Base-by-base conservation (phyloP, 768 basidiomycete species). In the Mycena rebaudengoi region DNA sequence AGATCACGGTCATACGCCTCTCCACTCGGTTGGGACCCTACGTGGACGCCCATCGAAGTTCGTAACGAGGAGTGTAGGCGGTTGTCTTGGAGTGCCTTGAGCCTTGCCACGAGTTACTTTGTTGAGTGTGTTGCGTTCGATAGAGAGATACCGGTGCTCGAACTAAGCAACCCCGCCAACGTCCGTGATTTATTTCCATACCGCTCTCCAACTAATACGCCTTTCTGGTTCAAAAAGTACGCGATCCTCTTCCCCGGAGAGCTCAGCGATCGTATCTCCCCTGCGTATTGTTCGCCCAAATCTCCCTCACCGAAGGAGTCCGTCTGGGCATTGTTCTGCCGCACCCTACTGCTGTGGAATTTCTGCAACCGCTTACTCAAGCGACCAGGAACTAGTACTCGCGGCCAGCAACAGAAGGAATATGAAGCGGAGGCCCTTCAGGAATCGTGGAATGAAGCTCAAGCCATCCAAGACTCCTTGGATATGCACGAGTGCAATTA, bases 261-360 rank as follows among this genome's bases (percentile, higher is more conserved):
- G 74, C 82, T 84, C 7, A 76, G 83, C 41, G 86, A 88, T 69
- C 85, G 86, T 51, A 70, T 76, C 20, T 78, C 84, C 7, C 76
- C 74, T 20, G 69, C 70, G 32, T 81, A 79, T 58, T 75, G 78
- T 40, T 75, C 79, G 23, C 76, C 76, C 54, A 78, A 81, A 57
- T 76, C 78, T 30, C 82, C 82, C 32, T 88, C 88, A 18, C 83
- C 88, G 16, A 94, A 92, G 72, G 90, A 94, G 64, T 88, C 89
- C 16, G 83, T 94, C 2, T 94, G 92, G 92, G 92, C 91, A 0
- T 78, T 94, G 26, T 92, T 92, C 69, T 92, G 91, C 75, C 87
- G 92, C 32, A 87, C 87, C 71, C 91, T 94, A 89, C 82, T 94
- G 11, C 79, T 94, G 4, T 94, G 91, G 91, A 90, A 86, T 69